Conservation (phyloP, 495 filamentous ascomycete species). For the Aspergillus campestris region DNA sequence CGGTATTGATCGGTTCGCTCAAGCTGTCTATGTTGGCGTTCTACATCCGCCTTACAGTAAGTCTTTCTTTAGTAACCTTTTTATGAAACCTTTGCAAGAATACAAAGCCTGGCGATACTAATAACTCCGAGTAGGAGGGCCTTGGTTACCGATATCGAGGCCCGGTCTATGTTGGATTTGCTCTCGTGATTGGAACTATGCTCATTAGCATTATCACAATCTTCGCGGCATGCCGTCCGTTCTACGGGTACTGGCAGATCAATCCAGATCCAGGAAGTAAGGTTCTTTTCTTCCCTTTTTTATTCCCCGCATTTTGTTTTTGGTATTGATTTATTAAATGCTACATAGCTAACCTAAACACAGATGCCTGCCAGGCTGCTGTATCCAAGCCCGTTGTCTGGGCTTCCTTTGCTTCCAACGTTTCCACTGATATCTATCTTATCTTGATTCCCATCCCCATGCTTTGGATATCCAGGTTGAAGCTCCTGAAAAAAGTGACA, state of each 20-base stretch:
- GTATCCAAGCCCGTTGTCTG: slow-evolving; percentile 36
- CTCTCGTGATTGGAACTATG: slow-evolving; percentile 35
- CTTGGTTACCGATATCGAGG: slow-evolving; percentile 28
- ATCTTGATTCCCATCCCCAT: slow-evolving; percentile 46
- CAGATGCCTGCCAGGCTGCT: slow-evolving; percentile 43
- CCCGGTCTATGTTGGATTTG: slow-evolving; percentile 40
- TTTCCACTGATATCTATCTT: slow-evolving; percentile 45
- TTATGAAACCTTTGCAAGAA: no score
- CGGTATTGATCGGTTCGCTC: slow-evolving; percentile 40
- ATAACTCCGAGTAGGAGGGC: slow-evolving; percentile 16
- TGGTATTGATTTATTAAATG: not conserved
- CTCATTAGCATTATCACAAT: slow-evolving; percentile 39
- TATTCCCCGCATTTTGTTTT: not conserved
- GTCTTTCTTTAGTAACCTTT: slow-evolving; percentile 1
- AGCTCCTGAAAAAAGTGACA: slow-evolving; percentile 36
- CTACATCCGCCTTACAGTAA: slow-evolving; percentile 46
- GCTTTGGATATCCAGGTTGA: slow-evolving; percentile 40
- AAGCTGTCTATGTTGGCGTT: slow-evolving; percentile 47
- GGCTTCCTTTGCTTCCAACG: slow-evolving; percentile 40
- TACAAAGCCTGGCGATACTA: not conserved
- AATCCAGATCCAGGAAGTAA: slow-evolving; percentile 46
- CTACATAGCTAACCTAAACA: not conserved
- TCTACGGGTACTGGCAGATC: slow-evolving; percentile 48
- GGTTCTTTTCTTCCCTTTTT: slow-evolving; percentile 3
- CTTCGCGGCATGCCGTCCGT: slow-evolving; percentile 37